These are phyloP conservation scores for Hebeloma cylindrosporum DNA, from an alignment of 768 basidiomycete species.

Conservation along the genomic window DNA sequence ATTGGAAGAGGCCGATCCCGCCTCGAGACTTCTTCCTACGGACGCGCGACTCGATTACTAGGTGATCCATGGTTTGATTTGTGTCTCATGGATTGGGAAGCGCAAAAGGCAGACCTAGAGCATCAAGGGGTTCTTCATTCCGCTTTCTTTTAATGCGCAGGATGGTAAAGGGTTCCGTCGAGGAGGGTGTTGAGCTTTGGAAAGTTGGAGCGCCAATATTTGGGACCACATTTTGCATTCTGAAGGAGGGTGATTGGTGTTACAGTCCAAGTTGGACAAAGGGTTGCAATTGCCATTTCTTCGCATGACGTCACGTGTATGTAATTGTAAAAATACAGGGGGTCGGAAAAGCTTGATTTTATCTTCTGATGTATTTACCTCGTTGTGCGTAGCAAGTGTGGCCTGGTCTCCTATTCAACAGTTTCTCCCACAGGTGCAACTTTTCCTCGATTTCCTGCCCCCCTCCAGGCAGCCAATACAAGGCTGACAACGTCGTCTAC, in stretches of 20 bases:
- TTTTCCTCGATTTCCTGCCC: slow-evolving; percentile 72
- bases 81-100: slow-evolving; percentile 3
- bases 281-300: slow-evolving; percentile 1
- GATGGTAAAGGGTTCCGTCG: slow-evolving; percentile 58
- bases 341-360: background rate
- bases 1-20: slow-evolving; percentile 68
- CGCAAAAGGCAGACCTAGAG: slow-evolving; percentile 52
- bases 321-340: background rate
- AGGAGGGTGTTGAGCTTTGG: slow-evolving; percentile 15
- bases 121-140: slow-evolving; percentile 80
- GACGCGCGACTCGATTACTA: slow-evolving; percentile 63
- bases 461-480: slow-evolving; percentile 86
- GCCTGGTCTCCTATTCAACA: slow-evolving; percentile 2
- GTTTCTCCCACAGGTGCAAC: slow-evolving; percentile 46
- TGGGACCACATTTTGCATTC: no score
- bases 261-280: background rate
- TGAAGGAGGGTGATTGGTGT: background rate
- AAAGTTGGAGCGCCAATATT: background rate
- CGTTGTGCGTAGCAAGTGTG: slow-evolving; percentile 1
- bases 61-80: slow-evolving; percentile 7
- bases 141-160: slow-evolving; percentile 82
- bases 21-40: slow-evolving; percentile 63
- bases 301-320: slow-evolving; percentile 25
- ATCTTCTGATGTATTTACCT: background rate
- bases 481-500: slow-evolving; percentile 81